Evolutionary conservation across 2,329 filamentous ascomycete genomes (phyloP).

Genomic region (Fusarium sp.): DNA sequence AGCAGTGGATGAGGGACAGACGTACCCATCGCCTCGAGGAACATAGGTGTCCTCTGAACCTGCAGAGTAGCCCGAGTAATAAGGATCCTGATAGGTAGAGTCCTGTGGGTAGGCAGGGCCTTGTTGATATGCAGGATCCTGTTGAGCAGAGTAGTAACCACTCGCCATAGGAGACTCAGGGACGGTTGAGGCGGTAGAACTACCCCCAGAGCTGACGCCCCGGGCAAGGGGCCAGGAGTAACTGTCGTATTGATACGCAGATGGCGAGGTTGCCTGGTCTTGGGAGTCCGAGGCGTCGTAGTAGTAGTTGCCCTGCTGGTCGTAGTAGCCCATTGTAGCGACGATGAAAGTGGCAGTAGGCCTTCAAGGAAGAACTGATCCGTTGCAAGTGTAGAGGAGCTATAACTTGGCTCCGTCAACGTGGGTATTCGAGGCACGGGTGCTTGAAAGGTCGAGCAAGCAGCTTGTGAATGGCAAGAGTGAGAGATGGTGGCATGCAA

Average conservation of each 20-base stretch:
- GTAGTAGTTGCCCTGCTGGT: constrained; percentile 23
- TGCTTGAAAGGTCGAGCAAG: constrained; percentile 30
- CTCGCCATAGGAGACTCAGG: constrained; percentile 44
- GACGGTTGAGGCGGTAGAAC: constrained; percentile 42
- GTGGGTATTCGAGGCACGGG: constrained; percentile 7
- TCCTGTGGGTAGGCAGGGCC: constrained; percentile 1
- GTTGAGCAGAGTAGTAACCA: constrained; percentile 24
- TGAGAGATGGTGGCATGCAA: constrained; percentile 19
- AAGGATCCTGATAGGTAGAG: constrained; percentile 23
- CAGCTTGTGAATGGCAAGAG: constrained; percentile 5
- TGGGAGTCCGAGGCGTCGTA: constrained; percentile 33
- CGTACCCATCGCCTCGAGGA: constrained; percentile 32
- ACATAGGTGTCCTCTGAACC: constrained; percentile 2
- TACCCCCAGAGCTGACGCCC: constrained; percentile 47
- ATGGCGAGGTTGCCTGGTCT: constrained; percentile 34
- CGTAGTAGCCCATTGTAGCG: constrained; percentile 31
- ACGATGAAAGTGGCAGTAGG: not conserved
- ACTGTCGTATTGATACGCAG: constrained; percentile 31
- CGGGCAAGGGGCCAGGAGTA: constrained; percentile 45
- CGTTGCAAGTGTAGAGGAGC: not conserved
- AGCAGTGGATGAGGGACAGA: not conserved
- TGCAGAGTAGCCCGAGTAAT: constrained; percentile 2
- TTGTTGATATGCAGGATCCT: constrained; percentile 21
- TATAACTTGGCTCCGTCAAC: constrained; percentile 9
- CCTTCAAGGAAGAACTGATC: not conserved